These are phyloP conservation scores for Saccharomyces hybrid DNA, from an alignment of 1,139 yeast species.

Conservation along the genomic window DNA sequence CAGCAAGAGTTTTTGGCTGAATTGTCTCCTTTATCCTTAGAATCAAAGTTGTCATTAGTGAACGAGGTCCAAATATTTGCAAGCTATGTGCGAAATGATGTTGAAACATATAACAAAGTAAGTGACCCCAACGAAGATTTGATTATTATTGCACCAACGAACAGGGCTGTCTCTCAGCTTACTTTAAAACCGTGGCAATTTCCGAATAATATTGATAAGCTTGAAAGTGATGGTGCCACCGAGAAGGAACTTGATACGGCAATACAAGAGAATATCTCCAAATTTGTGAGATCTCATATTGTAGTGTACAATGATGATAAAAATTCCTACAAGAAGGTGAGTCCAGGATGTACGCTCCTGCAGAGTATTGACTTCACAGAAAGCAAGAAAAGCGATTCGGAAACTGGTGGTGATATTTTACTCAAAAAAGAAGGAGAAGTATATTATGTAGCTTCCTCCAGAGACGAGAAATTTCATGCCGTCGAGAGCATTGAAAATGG, in stretches of 20 bases:
- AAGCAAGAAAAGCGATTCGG: background rate
- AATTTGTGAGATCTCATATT: slow-evolving; percentile 50
- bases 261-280: slow-evolving; percentile 40
- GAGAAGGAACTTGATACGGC: slow-evolving; percentile 40
- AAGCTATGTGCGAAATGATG: slow-evolving; percentile 20
- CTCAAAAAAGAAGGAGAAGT: slow-evolving; percentile 38
- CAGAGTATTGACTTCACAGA: slow-evolving; percentile 18
- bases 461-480: slow-evolving; percentile 33
- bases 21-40: slow-evolving; percentile 7
- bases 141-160: slow-evolving; percentile 54
- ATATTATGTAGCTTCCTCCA: slow-evolving; percentile 36
- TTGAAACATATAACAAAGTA: slow-evolving; percentile 10
- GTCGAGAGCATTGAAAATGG: slow-evolving; percentile 41
- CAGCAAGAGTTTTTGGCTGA: background rate
- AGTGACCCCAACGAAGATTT: slow-evolving; percentile 14
- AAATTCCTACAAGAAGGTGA: slow-evolving; percentile 7
- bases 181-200: slow-evolving; percentile 61
- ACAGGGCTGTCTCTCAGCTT: slow-evolving; percentile 42
- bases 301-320: slow-evolving; percentile 29
- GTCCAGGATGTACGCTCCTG: slow-evolving; percentile 22
- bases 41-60: slow-evolving; percentile 17
- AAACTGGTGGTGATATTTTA: slow-evolving; percentile 31
- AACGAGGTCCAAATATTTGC: slow-evolving; percentile 19
- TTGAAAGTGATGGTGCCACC: slow-evolving; percentile 16
- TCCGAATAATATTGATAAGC: slow-evolving; percentile 39